Base-by-base conservation (phyloP, 768 basidiomycete genomes). In the Guyanaporus albipodus region DNA sequence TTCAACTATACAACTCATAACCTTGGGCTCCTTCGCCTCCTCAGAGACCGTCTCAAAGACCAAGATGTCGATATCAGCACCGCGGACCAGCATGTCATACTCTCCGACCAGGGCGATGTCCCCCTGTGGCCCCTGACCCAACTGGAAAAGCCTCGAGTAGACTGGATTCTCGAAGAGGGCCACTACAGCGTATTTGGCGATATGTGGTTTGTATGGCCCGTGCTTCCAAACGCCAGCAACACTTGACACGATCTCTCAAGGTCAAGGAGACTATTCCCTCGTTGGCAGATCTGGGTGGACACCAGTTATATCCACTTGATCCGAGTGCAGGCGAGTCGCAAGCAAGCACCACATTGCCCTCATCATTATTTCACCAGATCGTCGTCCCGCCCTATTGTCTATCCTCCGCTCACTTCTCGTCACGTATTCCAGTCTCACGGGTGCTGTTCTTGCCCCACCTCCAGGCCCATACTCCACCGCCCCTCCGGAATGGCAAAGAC, bases 151-250 rank as follows among this genome's bases (percentile, higher is more conserved):
- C 92, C 92, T 29, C 78, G 90, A 36, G 82, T 87, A 12, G 91
- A 93, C 59, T 93, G 91, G 91, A 87, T 95, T 42, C 73, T 89
- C 2, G 87, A 92, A 55, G 89, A 90, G 50, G 85, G 85, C 1
- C 73, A 80, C 51, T 95, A 91, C 63, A 77, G 78, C 42, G 85
- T 84, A 14, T 95, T 86, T 67, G 91, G 89, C n/a, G 88, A 93
- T 63, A 76, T 76, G 57, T 95, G 89, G 87, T 85, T 85, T 79
- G 89, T 92, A 71, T 67, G 87, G 63, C 56, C 17, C 10, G 34
- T 41, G 27, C 55, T 38, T 53, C 23, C 39, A 44, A 26, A 26
- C 37, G 35, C 34, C 33, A 53, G 35, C 55, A 51, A 44, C 42
- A 42, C 44, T 54, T 55, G 15, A 62, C 56, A 14, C 27, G n/a